Evolutionary conservation across 495 filamentous ascomycete species (phyloP), one percentile per base, ranked within the genome.

Genomic region (Amphirosellinia nigrospora): DNA sequence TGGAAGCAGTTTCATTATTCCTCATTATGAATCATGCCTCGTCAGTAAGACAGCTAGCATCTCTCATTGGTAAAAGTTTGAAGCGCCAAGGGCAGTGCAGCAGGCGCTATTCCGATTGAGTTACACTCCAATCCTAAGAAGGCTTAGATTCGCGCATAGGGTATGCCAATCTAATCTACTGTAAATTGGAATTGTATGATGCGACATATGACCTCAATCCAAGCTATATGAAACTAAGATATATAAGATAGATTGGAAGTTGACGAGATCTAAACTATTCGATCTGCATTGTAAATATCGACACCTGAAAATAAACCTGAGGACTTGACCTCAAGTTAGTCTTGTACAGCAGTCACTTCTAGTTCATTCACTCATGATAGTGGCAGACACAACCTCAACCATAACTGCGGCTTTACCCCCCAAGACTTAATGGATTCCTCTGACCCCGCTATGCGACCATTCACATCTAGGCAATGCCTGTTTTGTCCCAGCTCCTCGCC

Each of bases 1-100:
- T n/a, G n/a, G n/a, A n/a, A n/a, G n/a, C n/a, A n/a, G n/a, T n/a
- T n/a, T n/a, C n/a, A n/a, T 62, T 30, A 55, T 67, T 36, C 30
- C 4, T 72, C 70, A 72, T 65, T 72, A 72, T 72, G 70, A 72
- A 46, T 72, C 70, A 72, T 72, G 69, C 46, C 43, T 64, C 28
- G 30, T 72, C 58, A 72, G 64, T 16, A 39, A 45, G n/a, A 0
- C 26, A 34, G 23, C 53, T 13, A 61, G 66, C 52, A 69, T 52
- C 52, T 52, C 52, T 69, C 38, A 72, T 72, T 72, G 70, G 70
- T 66, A 10, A 23, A 46, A 50, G 5, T n/a, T 1, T 2, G 38
- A 46, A 19, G 41, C 3, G 50, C 38, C 10, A 55, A 48, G 56
- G 70, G 56, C 36, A 48, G n/a, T 55, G 48, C 46, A 39, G 46